A percentile compares a stretch with the other conserved stretches of the same genome.
These are phyloP conservation scores for Podospora pseudopauciseta DNA, from an alignment of 495 filamentous ascomycete species.

Conservation along the genomic window DNA sequence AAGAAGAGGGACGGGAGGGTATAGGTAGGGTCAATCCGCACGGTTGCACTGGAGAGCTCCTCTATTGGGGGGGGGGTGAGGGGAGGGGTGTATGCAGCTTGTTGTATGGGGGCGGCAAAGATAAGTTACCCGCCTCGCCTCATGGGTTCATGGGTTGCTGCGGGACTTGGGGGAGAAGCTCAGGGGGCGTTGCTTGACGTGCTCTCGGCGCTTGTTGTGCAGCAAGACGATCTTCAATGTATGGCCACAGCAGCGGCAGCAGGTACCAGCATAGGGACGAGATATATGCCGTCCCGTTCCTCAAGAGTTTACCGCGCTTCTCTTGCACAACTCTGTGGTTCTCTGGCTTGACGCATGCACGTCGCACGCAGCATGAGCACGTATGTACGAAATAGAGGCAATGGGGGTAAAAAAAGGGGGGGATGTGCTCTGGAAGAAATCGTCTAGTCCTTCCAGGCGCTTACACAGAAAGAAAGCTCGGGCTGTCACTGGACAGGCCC, in stretches of 20 bases:
- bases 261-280: neutral
- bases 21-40: constrained; percentile 23
- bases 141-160: constrained; percentile 19
- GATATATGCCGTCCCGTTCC: neutral
- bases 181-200: constrained; percentile 15
- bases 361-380: constrained; percentile 11
- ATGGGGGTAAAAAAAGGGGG: constrained; percentile 15
- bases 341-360: constrained; percentile 8
- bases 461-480: constrained; percentile 26
- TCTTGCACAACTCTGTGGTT: neutral
- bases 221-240: constrained; percentile 19
- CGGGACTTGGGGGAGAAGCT: constrained; percentile 10
- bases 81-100: constrained; percentile 17
- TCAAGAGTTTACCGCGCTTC: constrained; percentile 6
- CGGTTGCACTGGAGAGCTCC: constrained; percentile 29
- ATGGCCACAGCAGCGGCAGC: constrained; percentile 2
- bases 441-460: constrained; percentile 29
- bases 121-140: constrained; percentile 32
- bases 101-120: constrained; percentile 34
- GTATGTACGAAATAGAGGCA: constrained; percentile 14
- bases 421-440: constrained; percentile 33
- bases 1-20: constrained; percentile 36
- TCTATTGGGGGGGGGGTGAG: constrained; percentile 19
- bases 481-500: constrained; percentile 33
- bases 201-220: constrained; percentile 37